Evolutionary conservation across 2,329 filamentous ascomycete genomes (phyloP).

Genomic region (Pestalotiopsis sp.): DNA sequence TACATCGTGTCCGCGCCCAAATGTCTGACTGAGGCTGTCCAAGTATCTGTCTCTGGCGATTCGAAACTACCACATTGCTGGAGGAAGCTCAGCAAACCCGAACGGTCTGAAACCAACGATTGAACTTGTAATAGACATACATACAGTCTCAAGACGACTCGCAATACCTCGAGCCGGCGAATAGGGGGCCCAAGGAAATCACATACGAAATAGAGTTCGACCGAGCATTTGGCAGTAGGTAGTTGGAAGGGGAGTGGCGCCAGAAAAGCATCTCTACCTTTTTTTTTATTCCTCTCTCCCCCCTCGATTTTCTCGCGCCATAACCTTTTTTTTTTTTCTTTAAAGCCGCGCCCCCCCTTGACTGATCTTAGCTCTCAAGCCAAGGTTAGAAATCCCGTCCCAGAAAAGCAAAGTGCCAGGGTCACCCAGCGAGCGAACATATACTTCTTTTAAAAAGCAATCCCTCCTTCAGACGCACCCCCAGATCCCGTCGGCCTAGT

Average conservation of each 20-base stretch:
- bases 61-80: background rate
- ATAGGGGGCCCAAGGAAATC: background rate
- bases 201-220: background rate
- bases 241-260: too few relatives aligned
- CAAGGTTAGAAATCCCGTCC: slow-evolving; percentile 16
- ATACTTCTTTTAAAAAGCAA: slow-evolving; percentile 16
- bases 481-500: slow-evolving; percentile 24
- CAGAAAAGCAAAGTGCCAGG: slow-evolving; percentile 10
- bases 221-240: background rate
- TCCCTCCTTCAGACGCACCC: slow-evolving; percentile 6
- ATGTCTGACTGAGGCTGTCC: background rate
- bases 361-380: slow-evolving; percentile 12
- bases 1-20: background rate
- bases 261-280: too few relatives aligned
- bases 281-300: too few relatives aligned
- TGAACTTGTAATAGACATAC: background rate
- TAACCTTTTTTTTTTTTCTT: background rate
- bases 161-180: background rate
- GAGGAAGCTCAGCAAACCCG: background rate
- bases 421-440: slow-evolving; percentile 6
- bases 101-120: background rate
- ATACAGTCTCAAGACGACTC: background rate
- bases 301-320: too few relatives aligned
- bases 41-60: background rate
- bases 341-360: slow-evolving; percentile 1